phyloP scores from a whole-genome alignment of 2,329 filamentous ascomycete genomes.

The Penicillium decumbens region DNA sequence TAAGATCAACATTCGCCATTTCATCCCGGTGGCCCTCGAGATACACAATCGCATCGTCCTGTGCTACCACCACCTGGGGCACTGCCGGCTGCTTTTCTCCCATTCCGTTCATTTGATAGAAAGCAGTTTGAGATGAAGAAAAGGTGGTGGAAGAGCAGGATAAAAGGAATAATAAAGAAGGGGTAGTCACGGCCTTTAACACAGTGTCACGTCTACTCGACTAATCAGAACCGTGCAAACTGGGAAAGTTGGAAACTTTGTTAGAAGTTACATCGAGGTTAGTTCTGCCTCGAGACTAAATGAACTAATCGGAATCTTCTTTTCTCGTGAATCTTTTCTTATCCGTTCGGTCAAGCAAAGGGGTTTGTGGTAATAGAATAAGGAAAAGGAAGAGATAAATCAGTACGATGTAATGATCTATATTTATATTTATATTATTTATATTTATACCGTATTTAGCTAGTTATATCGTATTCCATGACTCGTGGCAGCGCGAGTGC shows the following conservation, averaged over 20 bases:
- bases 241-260: too few species aligned
- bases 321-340: neutral
- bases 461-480: too few species aligned
- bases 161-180: neutral
- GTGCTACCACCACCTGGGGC: conserved; percentile 3
- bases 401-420: neutral
- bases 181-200: neutral
- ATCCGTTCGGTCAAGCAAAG: neutral
- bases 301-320: neutral
- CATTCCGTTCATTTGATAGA: conserved; percentile 2
- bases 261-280: too few species aligned
- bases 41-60: conserved; percentile 22
- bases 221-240: neutral
- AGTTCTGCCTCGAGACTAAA: too few species aligned
- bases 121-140: neutral
- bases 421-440: too few species aligned
- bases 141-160: neutral
- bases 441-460: too few species aligned
- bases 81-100: conserved; percentile 10
- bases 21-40: conserved; percentile 16
- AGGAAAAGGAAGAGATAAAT: neutral
- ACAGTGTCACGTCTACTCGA: neutral
- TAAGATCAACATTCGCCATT: conserved; percentile 14
- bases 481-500: conserved; percentile 33
- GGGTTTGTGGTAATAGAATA: neutral